These are phyloP conservation scores for Cynanchum wilfordii DNA, from an alignment of 257 asterid species.

Conservation along the genomic window DNA sequence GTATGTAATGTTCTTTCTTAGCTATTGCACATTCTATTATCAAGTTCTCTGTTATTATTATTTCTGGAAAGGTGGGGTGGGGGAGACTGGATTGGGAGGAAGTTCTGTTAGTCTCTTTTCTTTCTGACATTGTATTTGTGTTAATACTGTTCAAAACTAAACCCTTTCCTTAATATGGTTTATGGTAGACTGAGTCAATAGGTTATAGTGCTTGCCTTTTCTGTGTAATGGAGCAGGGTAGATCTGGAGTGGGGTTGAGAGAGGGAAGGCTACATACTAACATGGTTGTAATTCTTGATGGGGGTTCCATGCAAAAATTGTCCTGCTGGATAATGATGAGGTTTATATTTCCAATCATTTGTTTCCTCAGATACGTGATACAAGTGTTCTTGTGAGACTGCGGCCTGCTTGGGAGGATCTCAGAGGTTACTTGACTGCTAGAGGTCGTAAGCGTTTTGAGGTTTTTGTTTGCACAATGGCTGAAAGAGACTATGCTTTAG, in stretches of 20 bases:
- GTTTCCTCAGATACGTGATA: conserved; percentile 74
- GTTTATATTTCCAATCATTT: conserved; percentile 8
- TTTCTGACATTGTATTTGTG: neutral
- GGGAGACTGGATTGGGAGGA: neutral
- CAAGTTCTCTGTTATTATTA: neutral
- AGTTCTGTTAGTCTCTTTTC: neutral
- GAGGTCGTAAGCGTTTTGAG: conserved; percentile 94
- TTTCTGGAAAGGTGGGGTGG: neutral
- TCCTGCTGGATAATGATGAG: neutral
- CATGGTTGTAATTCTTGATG: neutral
- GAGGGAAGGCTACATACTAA: neutral
- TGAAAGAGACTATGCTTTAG: conserved; percentile 94
- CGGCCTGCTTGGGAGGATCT: conserved; percentile 99
- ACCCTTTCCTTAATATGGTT: neutral
- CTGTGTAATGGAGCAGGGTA: neutral
- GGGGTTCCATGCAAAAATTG: neutral
- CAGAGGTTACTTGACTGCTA: conserved; percentile 87
- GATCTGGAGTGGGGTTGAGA: neutral
- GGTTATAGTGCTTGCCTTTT: neutral
- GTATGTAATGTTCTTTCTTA: conserved; percentile 27
- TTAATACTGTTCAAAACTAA: neutral
- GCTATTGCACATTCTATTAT: neutral
- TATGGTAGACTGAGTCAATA: neutral
- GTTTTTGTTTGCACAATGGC: conserved; percentile 99
- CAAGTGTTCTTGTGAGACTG: conserved; percentile 96